Conservation (phyloP, 352 stramenopile species). For the Pythium phragmiticola region DNA sequence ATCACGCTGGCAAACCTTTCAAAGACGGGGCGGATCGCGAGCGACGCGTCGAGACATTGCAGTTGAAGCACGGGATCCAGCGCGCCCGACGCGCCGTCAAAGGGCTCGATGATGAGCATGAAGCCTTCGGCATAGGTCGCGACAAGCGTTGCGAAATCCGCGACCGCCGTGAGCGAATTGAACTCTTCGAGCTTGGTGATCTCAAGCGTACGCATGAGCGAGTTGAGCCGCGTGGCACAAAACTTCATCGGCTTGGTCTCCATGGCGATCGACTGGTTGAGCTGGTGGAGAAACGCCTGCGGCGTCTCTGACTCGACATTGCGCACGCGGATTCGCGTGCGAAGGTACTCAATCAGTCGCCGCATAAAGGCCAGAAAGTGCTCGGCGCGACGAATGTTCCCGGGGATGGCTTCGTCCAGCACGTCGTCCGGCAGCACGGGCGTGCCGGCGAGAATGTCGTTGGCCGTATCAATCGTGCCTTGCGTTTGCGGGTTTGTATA, state of each 20-base stretch:
- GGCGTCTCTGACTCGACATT: slow-evolving; percentile 97
- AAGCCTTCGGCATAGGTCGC: slow-evolving; percentile 98
- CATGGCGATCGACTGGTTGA: slow-evolving; percentile 92
- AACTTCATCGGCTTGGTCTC: slow-evolving; percentile 98
- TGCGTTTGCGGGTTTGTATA: slow-evolving; percentile 47
- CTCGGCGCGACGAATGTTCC: slow-evolving; percentile 97
- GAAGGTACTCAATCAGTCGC: slow-evolving; percentile 95
- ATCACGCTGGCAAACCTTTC: slow-evolving; percentile 91
- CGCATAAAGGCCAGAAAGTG: slow-evolving; percentile 98
- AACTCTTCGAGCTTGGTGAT: slow-evolving; percentile 98
- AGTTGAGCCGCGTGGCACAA: slow-evolving; percentile 96
- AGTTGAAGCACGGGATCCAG: slow-evolving; percentile 90
- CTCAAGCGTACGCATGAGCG: slow-evolving; percentile 94
- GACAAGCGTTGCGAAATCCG: slow-evolving; percentile 97
- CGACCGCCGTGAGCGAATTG: slow-evolving; percentile 93
- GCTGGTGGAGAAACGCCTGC: slow-evolving; percentile 94
- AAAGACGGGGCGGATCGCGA: slow-evolving; percentile 98
- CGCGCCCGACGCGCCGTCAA: slow-evolving; percentile 80
- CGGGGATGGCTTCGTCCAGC: slow-evolving; percentile 96
- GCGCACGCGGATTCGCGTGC: slow-evolving; percentile 71
- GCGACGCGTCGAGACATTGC: slow-evolving; percentile 95
- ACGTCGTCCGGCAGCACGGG: slow-evolving; percentile 91
- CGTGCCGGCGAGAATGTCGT: slow-evolving; percentile 73
- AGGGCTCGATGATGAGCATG: slow-evolving; percentile 97
- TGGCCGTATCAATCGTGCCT: slow-evolving; percentile 44